Percentiles rank a stretch among this genome's conserved stretches.
Conservation (phyloP, 495 filamentous ascomycete species). For the Chaetomium cochliodes region DNA sequence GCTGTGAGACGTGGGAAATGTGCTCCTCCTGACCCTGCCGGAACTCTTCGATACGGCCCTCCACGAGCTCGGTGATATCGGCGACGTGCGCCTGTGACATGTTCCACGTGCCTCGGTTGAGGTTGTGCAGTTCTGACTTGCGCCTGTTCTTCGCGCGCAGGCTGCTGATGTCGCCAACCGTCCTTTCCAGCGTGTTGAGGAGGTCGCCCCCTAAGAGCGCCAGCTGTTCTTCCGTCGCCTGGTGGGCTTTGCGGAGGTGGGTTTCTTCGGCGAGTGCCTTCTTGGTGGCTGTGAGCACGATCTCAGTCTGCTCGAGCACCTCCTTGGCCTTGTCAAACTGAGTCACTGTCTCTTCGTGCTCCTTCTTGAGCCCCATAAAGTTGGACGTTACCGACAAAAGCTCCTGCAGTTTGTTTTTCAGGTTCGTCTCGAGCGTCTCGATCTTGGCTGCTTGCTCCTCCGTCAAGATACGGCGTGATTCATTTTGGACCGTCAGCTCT, state of each 20-base stretch:
- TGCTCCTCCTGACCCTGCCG: slow-evolving; percentile 66
- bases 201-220: slow-evolving; percentile 68
- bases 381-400: slow-evolving; percentile 78
- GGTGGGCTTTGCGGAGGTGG: slow-evolving; percentile 74
- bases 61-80: slow-evolving; percentile 71
- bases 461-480: slow-evolving; percentile 85
- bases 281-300: slow-evolving; percentile 70
- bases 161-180: slow-evolving; percentile 74
- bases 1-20: slow-evolving; percentile 61
- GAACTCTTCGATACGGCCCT: slow-evolving; percentile 67
- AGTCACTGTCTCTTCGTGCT: slow-evolving; percentile 71
- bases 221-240: slow-evolving; percentile 78
- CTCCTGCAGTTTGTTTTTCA: slow-evolving; percentile 89
- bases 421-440: slow-evolving; percentile 83
- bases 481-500: slow-evolving; percentile 82
- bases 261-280: slow-evolving; percentile 78
- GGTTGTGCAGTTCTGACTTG: slow-evolving; percentile 73
- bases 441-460: slow-evolving; percentile 92
- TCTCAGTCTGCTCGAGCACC: slow-evolving; percentile 82
- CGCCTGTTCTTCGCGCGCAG: slow-evolving; percentile 80
- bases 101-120: slow-evolving; percentile 77
- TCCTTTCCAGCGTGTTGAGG: slow-evolving; percentile 68
- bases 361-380: slow-evolving; percentile 81
- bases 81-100: slow-evolving; percentile 70
- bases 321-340: slow-evolving; percentile 74